phyloP scores from a whole-genome alignment of 345 rosid genomes.

The Excoecaria cochinchinensis region DNA sequence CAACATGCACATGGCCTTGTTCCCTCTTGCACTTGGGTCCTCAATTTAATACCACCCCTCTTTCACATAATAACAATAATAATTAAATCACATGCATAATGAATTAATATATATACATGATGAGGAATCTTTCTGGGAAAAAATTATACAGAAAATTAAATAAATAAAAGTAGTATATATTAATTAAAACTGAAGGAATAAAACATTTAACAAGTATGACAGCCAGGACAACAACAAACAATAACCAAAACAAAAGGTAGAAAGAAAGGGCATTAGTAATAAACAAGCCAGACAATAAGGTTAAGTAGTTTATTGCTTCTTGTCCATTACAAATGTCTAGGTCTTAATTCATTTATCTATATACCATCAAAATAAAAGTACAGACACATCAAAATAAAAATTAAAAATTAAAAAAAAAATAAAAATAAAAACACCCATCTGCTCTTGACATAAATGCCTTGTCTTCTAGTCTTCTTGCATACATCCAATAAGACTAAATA shows the following conservation, averaged over 20 bases:
- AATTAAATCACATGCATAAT: not conserved
- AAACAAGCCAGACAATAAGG: constrained; percentile 42
- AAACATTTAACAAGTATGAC: constrained; percentile 40
- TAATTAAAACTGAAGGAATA: constrained; percentile 29
- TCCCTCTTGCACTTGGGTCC: constrained; percentile 37
- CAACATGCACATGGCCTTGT: constrained; percentile 61
- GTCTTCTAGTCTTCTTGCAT: constrained; percentile 17
- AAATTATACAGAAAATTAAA: not conserved
- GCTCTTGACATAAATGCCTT: constrained; percentile 10
- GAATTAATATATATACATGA: not conserved
- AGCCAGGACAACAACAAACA: constrained; percentile 22
- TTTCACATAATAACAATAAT: not conserved
- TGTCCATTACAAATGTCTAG: constrained; percentile 48
- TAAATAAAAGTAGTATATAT: not conserved
- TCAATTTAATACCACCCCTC: constrained; percentile 13
- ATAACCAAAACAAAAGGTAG: constrained; percentile 3
- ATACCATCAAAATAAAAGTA: constrained; percentile 39
- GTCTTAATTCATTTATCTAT: constrained; percentile 33
- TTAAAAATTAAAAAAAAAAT: constrained; percentile 6
- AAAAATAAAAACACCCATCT: constrained; percentile 8
- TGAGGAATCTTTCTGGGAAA: constrained; percentile 31
- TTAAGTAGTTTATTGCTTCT: constrained; percentile 46
- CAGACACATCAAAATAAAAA: constrained; percentile 25
- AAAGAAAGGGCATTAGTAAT: constrained; percentile 27
- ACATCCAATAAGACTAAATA: constrained; percentile 1